Evolutionary conservation across 139 green algal genomes (phyloP).

Genomic region (Pleodorina starrii): DNA sequence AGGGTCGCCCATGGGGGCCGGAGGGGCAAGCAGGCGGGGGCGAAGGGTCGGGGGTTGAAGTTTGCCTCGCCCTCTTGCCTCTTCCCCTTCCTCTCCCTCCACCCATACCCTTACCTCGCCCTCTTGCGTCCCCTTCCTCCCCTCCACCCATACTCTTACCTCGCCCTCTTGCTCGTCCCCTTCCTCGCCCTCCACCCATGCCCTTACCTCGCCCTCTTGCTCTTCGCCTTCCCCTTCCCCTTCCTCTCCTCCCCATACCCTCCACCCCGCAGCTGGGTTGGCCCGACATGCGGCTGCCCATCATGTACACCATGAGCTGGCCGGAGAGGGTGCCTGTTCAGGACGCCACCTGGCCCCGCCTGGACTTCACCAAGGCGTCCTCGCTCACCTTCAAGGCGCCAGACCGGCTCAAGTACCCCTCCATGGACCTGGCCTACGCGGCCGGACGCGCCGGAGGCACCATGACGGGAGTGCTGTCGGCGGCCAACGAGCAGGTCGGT

Average conservation of each 20-base stretch:
- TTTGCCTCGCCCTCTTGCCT: too few species aligned
- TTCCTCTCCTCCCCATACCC: background rate
- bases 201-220: too few species aligned
- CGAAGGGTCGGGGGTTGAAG: too few species aligned
- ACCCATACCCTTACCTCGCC: too few species aligned
- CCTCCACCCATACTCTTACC: too few species aligned
- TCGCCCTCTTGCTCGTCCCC: too few species aligned
- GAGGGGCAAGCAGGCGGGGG: too few species aligned
- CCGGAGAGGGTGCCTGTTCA: constrained; percentile 84
- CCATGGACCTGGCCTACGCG: constrained; percentile 95
- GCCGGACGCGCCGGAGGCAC: constrained; percentile 94
- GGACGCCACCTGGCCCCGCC: constrained; percentile 93
- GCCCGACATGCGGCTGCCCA: constrained; percentile 99
- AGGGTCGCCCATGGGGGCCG: too few species aligned
- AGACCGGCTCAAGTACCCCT: constrained; percentile 97
- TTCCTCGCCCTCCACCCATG: too few species aligned
- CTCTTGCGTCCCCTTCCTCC: too few species aligned
- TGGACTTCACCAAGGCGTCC: constrained; percentile 95
- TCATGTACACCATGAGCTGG: constrained; percentile 99
- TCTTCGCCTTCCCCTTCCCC: background rate
- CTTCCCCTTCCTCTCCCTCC: too few species aligned
- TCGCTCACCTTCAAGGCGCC: constrained; percentile 95
- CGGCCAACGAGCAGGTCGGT: constrained; percentile 94
- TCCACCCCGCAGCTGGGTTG: constrained; percentile 96
- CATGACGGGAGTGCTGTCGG: constrained; percentile 98